phyloP scores from a whole-genome alignment of 176 grass and related monocot species.

The Hsuehochloa calcarea region DNA sequence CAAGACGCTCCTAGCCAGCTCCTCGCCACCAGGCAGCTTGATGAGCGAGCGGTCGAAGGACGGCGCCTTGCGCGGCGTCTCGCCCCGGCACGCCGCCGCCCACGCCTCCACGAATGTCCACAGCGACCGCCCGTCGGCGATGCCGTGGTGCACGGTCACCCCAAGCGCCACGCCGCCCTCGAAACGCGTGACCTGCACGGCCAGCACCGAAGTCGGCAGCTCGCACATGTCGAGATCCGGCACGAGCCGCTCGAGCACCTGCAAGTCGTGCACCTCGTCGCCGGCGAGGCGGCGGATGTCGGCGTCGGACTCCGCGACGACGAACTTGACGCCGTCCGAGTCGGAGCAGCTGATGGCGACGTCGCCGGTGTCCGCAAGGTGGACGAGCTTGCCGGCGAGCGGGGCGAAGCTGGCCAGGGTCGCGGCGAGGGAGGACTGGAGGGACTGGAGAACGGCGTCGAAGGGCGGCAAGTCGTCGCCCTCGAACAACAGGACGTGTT shows the following conservation, averaged over 20 bases:
- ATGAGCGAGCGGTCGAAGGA: constrained; percentile 8
- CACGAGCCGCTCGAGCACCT: constrained; percentile 31
- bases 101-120: constrained; percentile 32
- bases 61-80: neutral
- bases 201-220: constrained; percentile 46
- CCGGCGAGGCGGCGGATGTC: constrained; percentile 28
- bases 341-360: constrained; percentile 39
- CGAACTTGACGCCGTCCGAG: constrained; percentile 27
- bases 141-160: constrained; percentile 24
- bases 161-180: constrained; percentile 9
- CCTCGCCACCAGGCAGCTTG: neutral
- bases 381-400: constrained; percentile 38
- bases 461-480: constrained; percentile 26
- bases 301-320: constrained; percentile 41
- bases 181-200: constrained; percentile 49
- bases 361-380: constrained; percentile 22
- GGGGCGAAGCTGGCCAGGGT: constrained; percentile 32
- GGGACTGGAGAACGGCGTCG: neutral
- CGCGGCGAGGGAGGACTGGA: constrained; percentile 24
- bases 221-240: constrained; percentile 32
- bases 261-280: constrained; percentile 33
- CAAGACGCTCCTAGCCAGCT: neutral
- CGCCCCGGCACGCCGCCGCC: neutral
- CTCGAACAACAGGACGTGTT: constrained; percentile 37
- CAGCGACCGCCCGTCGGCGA: constrained; percentile 26